These are phyloP conservation scores for Dacryopinax primogenitus DNA, from an alignment of 768 basidiomycete genomes.

Conservation along the genomic window DNA sequence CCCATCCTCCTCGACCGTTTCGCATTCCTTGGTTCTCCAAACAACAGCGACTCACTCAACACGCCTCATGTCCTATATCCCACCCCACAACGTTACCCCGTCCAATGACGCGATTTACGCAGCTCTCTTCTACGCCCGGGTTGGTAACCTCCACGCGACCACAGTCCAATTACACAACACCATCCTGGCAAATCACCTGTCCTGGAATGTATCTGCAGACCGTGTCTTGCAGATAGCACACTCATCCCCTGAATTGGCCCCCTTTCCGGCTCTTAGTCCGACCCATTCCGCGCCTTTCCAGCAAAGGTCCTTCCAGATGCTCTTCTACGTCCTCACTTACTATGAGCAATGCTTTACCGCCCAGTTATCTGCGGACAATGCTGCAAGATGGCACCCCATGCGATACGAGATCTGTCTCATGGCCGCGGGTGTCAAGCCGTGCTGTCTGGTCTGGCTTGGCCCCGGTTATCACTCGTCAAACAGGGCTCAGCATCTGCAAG, in stretches of 20 bases:
- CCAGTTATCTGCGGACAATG: neutral
- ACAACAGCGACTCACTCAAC: neutral
- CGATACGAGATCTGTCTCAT: conserved; percentile 2
- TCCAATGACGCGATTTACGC: conserved; percentile 2
- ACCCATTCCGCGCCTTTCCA: neutral
- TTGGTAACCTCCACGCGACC: neutral
- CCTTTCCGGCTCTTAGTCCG: neutral
- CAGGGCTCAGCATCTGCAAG: neutral
- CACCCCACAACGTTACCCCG: conserved; percentile 4
- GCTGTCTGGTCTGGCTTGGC: conserved; percentile 4
- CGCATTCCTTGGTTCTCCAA: neutral
- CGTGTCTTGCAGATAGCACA: conserved; percentile 5
- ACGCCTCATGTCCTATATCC: neutral
- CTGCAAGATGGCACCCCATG: conserved; percentile 7
- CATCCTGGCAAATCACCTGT: neutral
- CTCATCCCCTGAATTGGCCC: neutral
- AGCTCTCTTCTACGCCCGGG: neutral
- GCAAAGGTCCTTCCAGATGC: neutral
- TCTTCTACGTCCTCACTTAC: neutral
- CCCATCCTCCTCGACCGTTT: neutral
- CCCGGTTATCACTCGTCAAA: neutral
- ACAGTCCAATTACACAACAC: neutral
- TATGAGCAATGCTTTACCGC: neutral
- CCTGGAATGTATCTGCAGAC: conserved; percentile 1
- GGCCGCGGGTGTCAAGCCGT: neutral